phyloP scores from a whole-genome alignment of 2,329 filamentous ascomycete species.

The Aspergillus arachidicola region DNA sequence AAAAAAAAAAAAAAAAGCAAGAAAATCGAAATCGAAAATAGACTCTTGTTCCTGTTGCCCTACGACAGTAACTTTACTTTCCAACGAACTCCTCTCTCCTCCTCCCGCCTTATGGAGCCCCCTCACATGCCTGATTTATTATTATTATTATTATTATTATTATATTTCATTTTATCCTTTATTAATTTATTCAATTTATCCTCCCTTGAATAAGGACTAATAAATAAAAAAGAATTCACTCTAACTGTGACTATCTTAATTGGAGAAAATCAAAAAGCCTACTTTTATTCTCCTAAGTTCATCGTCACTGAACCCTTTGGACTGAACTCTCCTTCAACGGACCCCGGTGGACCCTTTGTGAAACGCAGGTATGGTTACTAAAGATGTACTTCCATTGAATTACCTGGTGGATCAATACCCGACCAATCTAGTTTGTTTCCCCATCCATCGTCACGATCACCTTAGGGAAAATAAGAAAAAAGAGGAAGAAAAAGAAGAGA shows the following conservation, averaged over 20 bases:
- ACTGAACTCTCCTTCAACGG: background rate
- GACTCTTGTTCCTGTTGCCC: constrained; percentile 5
- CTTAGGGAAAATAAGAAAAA: constrained; percentile 7
- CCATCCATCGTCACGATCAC: constrained; percentile 3
- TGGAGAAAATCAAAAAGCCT: background rate
- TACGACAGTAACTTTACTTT: constrained; percentile 7
- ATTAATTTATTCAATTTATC: constrained; percentile 1
- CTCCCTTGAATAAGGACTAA: background rate
- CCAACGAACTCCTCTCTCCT: constrained; percentile 10
- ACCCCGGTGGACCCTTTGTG: constrained; percentile 6
- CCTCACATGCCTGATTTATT: background rate
- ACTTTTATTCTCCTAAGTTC: constrained; percentile 14
- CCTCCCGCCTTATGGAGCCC: constrained; percentile 4
- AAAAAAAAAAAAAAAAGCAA: background rate
- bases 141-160: background rate
- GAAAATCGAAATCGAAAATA: constrained; percentile 7
- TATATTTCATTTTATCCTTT: constrained; percentile 3
- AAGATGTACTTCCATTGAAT: constrained; percentile 1
- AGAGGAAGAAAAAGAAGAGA: background rate
- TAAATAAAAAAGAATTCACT: background rate
- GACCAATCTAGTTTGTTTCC: constrained; percentile 5
- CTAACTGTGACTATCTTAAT: background rate
- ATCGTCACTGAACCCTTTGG: background rate
- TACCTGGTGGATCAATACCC: background rate
- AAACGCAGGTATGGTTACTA: constrained; percentile 5